phyloP scores from a whole-genome alignment of 495 filamentous ascomycete genomes.

The Monascus purpureus region DNA sequence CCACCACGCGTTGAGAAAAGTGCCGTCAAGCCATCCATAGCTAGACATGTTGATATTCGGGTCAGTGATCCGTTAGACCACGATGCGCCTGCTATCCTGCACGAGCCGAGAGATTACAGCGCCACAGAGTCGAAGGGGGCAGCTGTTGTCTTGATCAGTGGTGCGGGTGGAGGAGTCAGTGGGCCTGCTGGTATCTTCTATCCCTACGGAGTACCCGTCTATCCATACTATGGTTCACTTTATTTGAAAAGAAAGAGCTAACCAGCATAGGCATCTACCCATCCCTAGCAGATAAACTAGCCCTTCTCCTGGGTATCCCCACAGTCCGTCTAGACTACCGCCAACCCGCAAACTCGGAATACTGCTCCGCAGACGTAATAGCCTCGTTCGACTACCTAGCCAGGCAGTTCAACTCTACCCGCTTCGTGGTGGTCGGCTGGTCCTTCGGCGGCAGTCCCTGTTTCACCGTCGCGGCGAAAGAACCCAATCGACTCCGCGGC shows the following conservation, averaged over 20 bases:
- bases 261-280: slow-evolving; percentile 18
- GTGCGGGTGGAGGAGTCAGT: slow-evolving; percentile 30
- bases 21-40: slow-evolving; percentile 10
- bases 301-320: slow-evolving; percentile 22
- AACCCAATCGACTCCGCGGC: slow-evolving; percentile 18
- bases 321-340: slow-evolving; percentile 30
- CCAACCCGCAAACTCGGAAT: slow-evolving; percentile 16
- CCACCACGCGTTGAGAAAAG: slow-evolving; percentile 7
- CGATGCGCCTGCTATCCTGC: slow-evolving; percentile 13
- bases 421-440: slow-evolving; percentile 32
- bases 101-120: slow-evolving; percentile 11
- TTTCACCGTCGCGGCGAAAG: slow-evolving; percentile 17
- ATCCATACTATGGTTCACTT: no score
- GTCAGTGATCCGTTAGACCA: slow-evolving; percentile 16
- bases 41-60: slow-evolving; percentile 8
- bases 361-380: slow-evolving; percentile 21
- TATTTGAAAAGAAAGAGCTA: neutral
- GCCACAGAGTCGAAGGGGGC: slow-evolving; percentile 7
- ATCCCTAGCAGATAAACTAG: slow-evolving; percentile 26
- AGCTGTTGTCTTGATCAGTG: slow-evolving; percentile 27
- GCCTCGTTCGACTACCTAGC: slow-evolving; percentile 25
- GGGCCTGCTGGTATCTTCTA: slow-evolving; percentile 20
- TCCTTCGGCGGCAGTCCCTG: slow-evolving; percentile 29
- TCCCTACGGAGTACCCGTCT: neutral
- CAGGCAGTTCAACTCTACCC: slow-evolving; percentile 13